Percentiles rank a stretch among this genome's conserved stretches.
Conservation (phyloP, 2,329 filamentous ascomycete species). For the Fusarium beomiforme region DNA sequence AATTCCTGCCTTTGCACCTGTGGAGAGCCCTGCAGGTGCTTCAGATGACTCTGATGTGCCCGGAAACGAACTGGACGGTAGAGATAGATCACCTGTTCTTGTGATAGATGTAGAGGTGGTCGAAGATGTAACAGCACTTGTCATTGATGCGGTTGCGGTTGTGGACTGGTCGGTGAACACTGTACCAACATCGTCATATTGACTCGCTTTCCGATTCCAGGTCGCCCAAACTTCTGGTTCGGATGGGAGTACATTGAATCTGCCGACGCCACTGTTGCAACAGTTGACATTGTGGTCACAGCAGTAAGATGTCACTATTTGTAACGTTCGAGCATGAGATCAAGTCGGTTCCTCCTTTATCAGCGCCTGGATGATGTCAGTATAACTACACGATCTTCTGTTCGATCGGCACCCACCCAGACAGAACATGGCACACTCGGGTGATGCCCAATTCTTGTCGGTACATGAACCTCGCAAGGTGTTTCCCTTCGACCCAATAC, state of each 20-base stretch:
- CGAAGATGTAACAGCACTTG: background rate
- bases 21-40: background rate
- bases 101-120: background rate
- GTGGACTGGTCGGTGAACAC: constrained; percentile 7
- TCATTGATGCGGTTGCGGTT: background rate
- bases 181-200: constrained; percentile 31
- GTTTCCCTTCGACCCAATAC: constrained; percentile 31
- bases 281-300: constrained; percentile 38
- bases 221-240: constrained; percentile 36
- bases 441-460: constrained; percentile 34
- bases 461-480: constrained; percentile 39
- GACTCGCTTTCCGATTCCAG: constrained; percentile 23
- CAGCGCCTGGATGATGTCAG: constrained; percentile 24
- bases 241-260: constrained; percentile 39
- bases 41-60: background rate
- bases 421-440: constrained; percentile 32
- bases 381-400: background rate
- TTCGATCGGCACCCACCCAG: background rate
- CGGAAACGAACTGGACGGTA: background rate
- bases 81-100: background rate
- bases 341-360: constrained; percentile 39
- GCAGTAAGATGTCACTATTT: constrained; percentile 37
- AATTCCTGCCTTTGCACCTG: constrained; percentile 17
- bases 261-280: constrained; percentile 39
- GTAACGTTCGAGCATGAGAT: constrained; percentile 42